A percentile compares a stretch with the other conserved stretches of the same genome.
phyloP scores from a whole-genome alignment of 768 basidiomycete genomes.

The Neoboletus subvelutipes region DNA sequence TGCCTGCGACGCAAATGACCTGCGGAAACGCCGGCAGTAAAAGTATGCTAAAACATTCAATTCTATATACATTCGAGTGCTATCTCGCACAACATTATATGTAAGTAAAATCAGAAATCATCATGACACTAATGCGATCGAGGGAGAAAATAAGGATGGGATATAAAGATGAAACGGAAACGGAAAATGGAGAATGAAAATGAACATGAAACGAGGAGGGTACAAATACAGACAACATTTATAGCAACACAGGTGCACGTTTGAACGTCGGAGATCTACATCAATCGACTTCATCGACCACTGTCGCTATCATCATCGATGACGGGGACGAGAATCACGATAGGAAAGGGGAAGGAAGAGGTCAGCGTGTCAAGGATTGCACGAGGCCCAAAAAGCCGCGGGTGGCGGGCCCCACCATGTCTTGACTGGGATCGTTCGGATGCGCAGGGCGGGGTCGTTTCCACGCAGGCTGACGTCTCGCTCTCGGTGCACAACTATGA shows the following conservation, averaged over 20 bases:
- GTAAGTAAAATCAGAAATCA: no score
- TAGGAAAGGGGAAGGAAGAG: background rate
- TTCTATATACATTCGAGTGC: background rate
- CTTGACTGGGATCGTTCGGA: background rate
- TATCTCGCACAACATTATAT: background rate
- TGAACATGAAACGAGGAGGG: background rate
- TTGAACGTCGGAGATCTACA: background rate
- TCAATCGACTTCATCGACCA: background rate
- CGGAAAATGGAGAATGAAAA: background rate
- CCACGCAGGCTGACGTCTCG: slow-evolving; percentile 21
- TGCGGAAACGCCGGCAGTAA: background rate
- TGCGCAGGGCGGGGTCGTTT: slow-evolving; percentile 21
- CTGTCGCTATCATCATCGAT: background rate
- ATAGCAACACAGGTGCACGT: background rate
- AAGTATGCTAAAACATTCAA: background rate
- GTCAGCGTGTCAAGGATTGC: slow-evolving; percentile 15
- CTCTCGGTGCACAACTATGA: slow-evolving; percentile 23
- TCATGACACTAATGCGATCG: background rate
- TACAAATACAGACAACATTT: background rate
- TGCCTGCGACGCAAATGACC: background rate
- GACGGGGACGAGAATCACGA: background rate
- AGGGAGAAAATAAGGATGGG: background rate
- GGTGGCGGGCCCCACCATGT: background rate
- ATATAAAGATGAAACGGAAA: background rate
- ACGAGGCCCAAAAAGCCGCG: slow-evolving; percentile 9